Evolutionary conservation across 208 protist species (phyloP).

Genomic region (Trypanosoma boissoni): DNA sequence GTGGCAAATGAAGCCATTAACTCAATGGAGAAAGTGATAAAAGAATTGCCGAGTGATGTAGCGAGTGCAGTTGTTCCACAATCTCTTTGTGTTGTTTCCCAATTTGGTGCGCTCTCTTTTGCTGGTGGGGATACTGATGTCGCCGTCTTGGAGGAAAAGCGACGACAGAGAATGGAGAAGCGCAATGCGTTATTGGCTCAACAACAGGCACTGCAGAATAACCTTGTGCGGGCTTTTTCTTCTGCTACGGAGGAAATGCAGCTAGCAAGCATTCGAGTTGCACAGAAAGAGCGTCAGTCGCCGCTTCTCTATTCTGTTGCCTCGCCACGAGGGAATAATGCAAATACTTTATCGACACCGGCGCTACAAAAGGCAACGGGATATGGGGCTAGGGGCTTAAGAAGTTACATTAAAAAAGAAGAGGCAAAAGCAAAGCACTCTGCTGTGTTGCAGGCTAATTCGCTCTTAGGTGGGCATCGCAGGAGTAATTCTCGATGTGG

Average conservation of each 20-base stretch:
- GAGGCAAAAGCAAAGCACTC: neutral
- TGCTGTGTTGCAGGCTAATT: too few species aligned
- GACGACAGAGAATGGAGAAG: conserved; percentile 33
- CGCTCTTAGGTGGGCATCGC: neutral
- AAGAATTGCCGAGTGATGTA: conserved; percentile 14
- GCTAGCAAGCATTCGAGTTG: too few species aligned
- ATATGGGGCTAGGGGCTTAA: neutral
- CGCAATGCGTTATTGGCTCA: conserved; percentile 37
- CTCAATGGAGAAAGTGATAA: conserved; percentile 24
- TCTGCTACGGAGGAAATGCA: conserved; percentile 5
- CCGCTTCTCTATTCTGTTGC: too few species aligned
- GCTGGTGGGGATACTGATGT: conserved; percentile 34
- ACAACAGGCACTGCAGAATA: conserved; percentile 38
- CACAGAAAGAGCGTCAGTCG: too few species aligned
- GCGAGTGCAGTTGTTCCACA: conserved; percentile 4
- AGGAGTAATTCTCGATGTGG: too few species aligned
- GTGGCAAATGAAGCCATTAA: conserved; percentile 15
- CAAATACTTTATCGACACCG: too few species aligned
- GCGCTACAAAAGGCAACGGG: neutral
- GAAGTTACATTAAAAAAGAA: neutral
- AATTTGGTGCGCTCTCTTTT: conserved; percentile 53
- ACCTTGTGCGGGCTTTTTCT: conserved; percentile 8
- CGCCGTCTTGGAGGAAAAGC: conserved; percentile 34
- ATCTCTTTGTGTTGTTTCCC: conserved; percentile 11
- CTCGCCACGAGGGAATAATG: too few species aligned